Evolutionary conservation across 2,329 filamentous ascomycete genomes (phyloP).

Genomic region (Xylariaceae sp.): DNA sequence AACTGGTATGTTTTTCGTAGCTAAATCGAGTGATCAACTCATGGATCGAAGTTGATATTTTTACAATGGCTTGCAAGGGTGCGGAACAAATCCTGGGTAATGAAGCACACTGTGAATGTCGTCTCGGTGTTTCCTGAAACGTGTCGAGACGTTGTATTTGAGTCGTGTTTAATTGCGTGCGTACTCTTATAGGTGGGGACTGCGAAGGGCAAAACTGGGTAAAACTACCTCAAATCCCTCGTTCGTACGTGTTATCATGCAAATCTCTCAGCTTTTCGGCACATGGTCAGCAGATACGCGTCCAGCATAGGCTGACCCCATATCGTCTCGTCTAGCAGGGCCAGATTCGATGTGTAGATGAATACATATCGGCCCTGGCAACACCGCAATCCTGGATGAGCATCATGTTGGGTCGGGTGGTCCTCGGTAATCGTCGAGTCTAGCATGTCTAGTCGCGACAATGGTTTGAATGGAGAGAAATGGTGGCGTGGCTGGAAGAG

Average conservation of each 20-base stretch:
- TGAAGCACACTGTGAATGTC: not conserved
- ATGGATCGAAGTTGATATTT: no score
- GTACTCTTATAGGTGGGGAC: not conserved
- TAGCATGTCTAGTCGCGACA: not conserved
- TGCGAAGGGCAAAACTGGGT: no score
- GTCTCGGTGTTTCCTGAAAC: constrained; percentile 4
- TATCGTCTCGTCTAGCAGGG: no score
- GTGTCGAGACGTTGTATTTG: constrained; percentile 1
- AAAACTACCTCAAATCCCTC: no score
- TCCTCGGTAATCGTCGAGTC: not conserved
- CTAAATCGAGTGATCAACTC: constrained; percentile 5
- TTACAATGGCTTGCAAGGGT: no score
- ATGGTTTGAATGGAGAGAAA: constrained; percentile 1
- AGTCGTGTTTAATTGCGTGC: constrained; percentile 2
- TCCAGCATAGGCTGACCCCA: no score
- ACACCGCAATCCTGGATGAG: not conserved
- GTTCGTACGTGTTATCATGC: no score
- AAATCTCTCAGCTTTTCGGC: no score
- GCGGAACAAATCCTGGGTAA: not conserved
- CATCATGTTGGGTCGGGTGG: not conserved
- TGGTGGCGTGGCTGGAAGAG: constrained; percentile 31
- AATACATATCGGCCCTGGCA: no score
- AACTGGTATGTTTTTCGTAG: not conserved
- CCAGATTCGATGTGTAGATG: no score
- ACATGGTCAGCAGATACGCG: no score